Conservation (phyloP, 2,329 filamentous ascomycete species). For the Aspergillus sp. region DNA sequence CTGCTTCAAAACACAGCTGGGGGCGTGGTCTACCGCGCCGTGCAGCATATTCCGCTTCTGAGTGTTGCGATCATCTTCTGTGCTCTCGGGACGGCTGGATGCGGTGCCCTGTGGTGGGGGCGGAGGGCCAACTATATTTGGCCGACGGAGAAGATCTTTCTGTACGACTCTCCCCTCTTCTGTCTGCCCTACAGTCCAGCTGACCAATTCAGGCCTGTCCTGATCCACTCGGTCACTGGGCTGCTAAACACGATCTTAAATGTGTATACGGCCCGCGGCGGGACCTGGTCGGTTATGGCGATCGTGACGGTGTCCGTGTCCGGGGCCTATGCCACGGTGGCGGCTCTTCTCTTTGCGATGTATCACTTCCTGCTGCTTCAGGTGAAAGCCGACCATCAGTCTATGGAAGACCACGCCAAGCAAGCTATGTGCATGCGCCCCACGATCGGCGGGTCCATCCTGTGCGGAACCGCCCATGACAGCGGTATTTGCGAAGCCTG, state of each 20-base stretch:
- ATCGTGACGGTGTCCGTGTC: neutral
- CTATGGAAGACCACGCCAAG: neutral
- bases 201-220: neutral
- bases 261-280: slow-evolving; percentile 1
- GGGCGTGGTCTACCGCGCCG: neutral
- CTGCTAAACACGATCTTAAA: slow-evolving; percentile 6
- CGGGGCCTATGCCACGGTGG: neutral
- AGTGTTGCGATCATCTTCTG: neutral
- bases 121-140: neutral
- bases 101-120: slow-evolving; percentile 1
- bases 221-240: slow-evolving; percentile 1
- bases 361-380: neutral
- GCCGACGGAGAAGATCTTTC: slow-evolving; percentile 1
- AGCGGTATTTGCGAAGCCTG: neutral
- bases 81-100: neutral
- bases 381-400: neutral
- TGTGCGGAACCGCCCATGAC: neutral
- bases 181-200: neutral
- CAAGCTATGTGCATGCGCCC: neutral
- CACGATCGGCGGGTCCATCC: neutral
- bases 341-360: neutral
- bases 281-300: slow-evolving; percentile 5
- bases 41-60: slow-evolving; percentile 4
- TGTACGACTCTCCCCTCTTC: neutral
- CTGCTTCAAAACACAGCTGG: neutral